Evolutionary conservation across 1,139 yeast species (phyloP).

Genomic region (Spencermartinsiella ligniputridi): DNA sequence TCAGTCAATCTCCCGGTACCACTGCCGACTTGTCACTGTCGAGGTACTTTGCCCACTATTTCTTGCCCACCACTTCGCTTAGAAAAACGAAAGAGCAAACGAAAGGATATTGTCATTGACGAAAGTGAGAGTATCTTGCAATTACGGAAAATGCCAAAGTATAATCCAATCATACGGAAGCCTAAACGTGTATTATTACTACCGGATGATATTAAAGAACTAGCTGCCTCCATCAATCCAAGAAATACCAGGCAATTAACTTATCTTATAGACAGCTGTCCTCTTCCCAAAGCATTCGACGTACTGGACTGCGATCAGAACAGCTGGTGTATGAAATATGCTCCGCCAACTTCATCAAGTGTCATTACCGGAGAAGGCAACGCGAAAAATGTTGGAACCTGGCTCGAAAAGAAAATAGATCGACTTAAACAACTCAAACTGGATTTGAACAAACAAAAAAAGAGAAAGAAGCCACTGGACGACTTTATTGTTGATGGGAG

Average conservation of each 20-base stretch:
- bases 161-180: constrained; percentile 3
- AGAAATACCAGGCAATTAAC: constrained; percentile 8
- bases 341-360: constrained; percentile 19
- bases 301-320: constrained; percentile 23
- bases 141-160: neutral
- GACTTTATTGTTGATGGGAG: constrained; percentile 43
- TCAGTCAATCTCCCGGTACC: too few species aligned
- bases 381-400: constrained; percentile 16
- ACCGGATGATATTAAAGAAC: constrained; percentile 10
- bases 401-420: constrained; percentile 20
- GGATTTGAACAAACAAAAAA: constrained; percentile 18
- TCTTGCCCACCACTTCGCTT: too few species aligned
- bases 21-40: too few species aligned
- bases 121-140: constrained; percentile 1
- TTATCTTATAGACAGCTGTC: constrained; percentile 11
- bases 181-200: constrained; percentile 15
- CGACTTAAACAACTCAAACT: constrained; percentile 14
- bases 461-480: constrained; percentile 32
- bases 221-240: constrained; percentile 11
- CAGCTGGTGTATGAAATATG: constrained; percentile 28
- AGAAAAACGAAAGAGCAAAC: constrained; percentile 7
- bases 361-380: constrained; percentile 17
- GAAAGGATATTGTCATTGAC: constrained; percentile 1
- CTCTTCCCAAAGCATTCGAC: constrained; percentile 25
- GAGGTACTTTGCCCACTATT: too few species aligned